Percentiles rank a stretch among this genome's conserved stretches.
These are phyloP conservation scores for Penicillium soppii DNA, from an alignment of 495 filamentous ascomycete genomes.

Conservation along the genomic window DNA sequence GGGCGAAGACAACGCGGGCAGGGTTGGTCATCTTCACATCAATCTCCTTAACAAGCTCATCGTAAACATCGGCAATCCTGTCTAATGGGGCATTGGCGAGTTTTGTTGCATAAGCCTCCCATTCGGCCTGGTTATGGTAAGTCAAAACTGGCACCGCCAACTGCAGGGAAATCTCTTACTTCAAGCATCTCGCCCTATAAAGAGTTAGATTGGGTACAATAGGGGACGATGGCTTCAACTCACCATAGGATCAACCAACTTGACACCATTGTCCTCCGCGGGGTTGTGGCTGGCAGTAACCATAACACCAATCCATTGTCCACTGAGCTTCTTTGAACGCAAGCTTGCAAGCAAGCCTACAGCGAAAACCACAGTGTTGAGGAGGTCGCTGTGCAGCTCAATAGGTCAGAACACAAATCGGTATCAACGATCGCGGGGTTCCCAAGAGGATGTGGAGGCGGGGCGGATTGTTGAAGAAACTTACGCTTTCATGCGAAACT, in stretches of 20 bases:
- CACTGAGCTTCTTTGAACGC: constrained; percentile 84
- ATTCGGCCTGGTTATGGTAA: constrained; percentile 54
- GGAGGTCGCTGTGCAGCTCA: constrained; percentile 41
- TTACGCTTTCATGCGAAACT: constrained; percentile 83
- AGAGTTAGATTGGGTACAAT: background rate
- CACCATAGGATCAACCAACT: constrained; percentile 94
- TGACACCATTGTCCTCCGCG: constrained; percentile 95
- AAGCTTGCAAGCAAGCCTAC: constrained; percentile 86
- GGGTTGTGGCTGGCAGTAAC: constrained; percentile 98
- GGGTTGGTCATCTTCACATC: constrained; percentile 69
- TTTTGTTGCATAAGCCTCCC: constrained; percentile 84
- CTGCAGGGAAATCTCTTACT: constrained; percentile 42
- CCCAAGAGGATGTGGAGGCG: constrained; percentile 33
- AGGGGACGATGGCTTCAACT: constrained; percentile 21
- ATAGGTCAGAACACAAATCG: constrained; percentile 26
- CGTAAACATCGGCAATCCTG: constrained; percentile 71
- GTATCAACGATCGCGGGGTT: constrained; percentile 34
- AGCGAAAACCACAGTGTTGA: constrained; percentile 89
- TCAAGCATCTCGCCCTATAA: constrained; percentile 89
- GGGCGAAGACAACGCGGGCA: constrained; percentile 82
- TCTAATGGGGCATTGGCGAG: constrained; percentile 82
- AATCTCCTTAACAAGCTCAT: constrained; percentile 65
- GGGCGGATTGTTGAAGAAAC: constrained; percentile 37
- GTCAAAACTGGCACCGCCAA: background rate
- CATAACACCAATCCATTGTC: constrained; percentile 95